Base-by-base conservation (phyloP, 106 monocot genomes). In the Platanthera guangdongensis region DNA sequence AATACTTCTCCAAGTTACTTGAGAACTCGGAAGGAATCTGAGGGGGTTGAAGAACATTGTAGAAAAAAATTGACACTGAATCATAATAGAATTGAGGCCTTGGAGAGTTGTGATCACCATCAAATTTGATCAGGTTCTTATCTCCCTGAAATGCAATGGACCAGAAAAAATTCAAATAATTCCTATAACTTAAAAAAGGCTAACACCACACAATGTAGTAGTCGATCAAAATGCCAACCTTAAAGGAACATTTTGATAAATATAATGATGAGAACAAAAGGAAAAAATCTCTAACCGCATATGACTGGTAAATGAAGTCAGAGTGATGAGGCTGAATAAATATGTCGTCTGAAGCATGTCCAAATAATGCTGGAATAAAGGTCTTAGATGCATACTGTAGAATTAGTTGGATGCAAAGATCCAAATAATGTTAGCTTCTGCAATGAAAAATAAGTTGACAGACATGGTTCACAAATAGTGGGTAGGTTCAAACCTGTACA, bases 361-460 rank as follows among this genome's bases (percentile, higher is more conserved):
- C 97, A 97, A 97, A 97, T 80, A 97, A 86, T 75, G 89, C 94
- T 57, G 97, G 97, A 88, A 97, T 94, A 86, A 88, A 97, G 7
- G 89, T 91, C 86, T 94, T 97, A 11, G 94, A 85, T 76, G 97
- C 87, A 78, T 86, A 91, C 97, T 97, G 88, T 57, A 74, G 22
- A 46, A 21, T 72, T 9, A 51, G 21, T 72, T 21, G 19, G 51
- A 72, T 21, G 51, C 19, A 25, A 72, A 19, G 51, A 47, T 9
- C 39, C 19, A 74, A 50, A 22, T 78, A 52, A 78, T 22, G 8
- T 9, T 65, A 71, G 55, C n/a, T 70, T 18, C n/a, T 47, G n/a
- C 47, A 14, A 48, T 39, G 32, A 70, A 48, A 70, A 72, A 9
- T 47, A 21, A 63, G 11, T 64, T 60, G 62, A 63, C 9, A 76